Evolutionary conservation across 2,329 filamentous ascomycete species (phyloP), one percentile per base, ranked within the genome.

Genomic region (Botrytis sinoallii): DNA sequence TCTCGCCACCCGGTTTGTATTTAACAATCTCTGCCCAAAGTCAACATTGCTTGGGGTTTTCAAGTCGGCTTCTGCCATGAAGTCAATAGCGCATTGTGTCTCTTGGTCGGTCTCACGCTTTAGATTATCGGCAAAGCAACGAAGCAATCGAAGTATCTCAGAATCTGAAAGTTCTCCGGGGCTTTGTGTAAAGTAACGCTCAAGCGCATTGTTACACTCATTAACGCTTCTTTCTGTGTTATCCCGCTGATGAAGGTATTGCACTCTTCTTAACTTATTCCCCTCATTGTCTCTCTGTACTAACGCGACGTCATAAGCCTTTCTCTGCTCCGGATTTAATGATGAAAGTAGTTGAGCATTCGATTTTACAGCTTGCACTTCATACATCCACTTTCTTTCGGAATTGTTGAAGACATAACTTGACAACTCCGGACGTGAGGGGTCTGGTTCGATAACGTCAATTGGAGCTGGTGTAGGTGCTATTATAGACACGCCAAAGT

Each of bases 361-460:
- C 18, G 66, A 57, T 32, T 18, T n/a, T 16, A 68, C 6, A 25
- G 25, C 35, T 29, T 68, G 48, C 25, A 42, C 48, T 6, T 40
- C 52, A 18, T 29, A 42, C 66, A 68, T 68, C 35, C 66, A 68
- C 25, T 1, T 14, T 32, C 48, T 57, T 57, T 57, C 29, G 14
- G 66, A 57, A 22, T 68, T n/a, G 40, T 68, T 68, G 66, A 42
- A 68, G n/a, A 68, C 38, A 32, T 57, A 68, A 25, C 1, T 57
- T 20, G 35, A 68, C 10, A 57, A 42, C 32, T 68, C 66, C n/a
- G 48, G 66, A 16, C 35, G 65, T 22, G n/a, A 18, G 46, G 35
- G 4, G 12, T 68, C 48, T 68, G 65, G 46, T 40, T 68, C 48
- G 40, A 68, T n/a, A 7, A 68, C 65, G 16, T 42, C 7, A 22